These are phyloP conservation scores for Phylloporus sp. DNA, from an alignment of 768 basidiomycete genomes.

Conservation along the genomic window DNA sequence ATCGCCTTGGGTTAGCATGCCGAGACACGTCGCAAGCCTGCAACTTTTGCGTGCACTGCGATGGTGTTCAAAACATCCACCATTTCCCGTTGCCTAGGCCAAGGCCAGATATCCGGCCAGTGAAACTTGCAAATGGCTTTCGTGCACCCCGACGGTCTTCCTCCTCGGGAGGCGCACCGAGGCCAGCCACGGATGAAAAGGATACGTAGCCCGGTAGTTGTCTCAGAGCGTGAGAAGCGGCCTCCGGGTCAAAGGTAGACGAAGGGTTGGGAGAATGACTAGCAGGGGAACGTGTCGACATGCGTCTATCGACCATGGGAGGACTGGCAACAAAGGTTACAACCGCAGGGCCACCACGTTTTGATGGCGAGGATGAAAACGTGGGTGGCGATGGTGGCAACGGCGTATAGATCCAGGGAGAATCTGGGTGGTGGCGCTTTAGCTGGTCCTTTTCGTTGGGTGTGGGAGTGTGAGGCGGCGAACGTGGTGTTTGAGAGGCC, in stretches of 20 bases:
- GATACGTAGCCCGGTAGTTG: slow-evolving; percentile 60
- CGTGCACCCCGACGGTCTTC: slow-evolving; percentile 32
- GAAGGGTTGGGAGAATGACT: slow-evolving; percentile 13
- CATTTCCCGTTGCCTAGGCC: slow-evolving; percentile 30
- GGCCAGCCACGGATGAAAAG: slow-evolving; percentile 63
- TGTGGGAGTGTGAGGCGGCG: slow-evolving; percentile 22
- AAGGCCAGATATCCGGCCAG: slow-evolving; percentile 19
- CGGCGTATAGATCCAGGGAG: slow-evolving; percentile 27
- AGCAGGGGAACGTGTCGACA: slow-evolving; percentile 7
- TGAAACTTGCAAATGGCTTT: slow-evolving; percentile 14
- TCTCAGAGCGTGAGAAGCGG: slow-evolving; percentile 53
- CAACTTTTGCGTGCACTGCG: slow-evolving; percentile 1
- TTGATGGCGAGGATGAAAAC: slow-evolving; percentile 28
- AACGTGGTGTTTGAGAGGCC: slow-evolving; percentile 9
- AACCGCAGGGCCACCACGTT: slow-evolving; percentile 19
- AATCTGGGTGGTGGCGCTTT: slow-evolving; percentile 14
- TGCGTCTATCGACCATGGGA: slow-evolving; percentile 7
- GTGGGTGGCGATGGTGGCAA: slow-evolving; percentile 28
- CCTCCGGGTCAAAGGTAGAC: slow-evolving; percentile 57
- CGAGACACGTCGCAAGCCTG: slow-evolving; percentile 4
- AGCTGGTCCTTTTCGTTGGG: slow-evolving; percentile 10
- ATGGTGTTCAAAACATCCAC: slow-evolving; percentile 26
- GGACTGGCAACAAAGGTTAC: slow-evolving; percentile 22
- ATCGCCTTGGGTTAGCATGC: slow-evolving; percentile 7
- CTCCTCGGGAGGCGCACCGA: slow-evolving; percentile 53